These are phyloP conservation scores for Bassia scoparia DNA, from an alignment of 148 eudicot genomes.

Conservation along the genomic window DNA sequence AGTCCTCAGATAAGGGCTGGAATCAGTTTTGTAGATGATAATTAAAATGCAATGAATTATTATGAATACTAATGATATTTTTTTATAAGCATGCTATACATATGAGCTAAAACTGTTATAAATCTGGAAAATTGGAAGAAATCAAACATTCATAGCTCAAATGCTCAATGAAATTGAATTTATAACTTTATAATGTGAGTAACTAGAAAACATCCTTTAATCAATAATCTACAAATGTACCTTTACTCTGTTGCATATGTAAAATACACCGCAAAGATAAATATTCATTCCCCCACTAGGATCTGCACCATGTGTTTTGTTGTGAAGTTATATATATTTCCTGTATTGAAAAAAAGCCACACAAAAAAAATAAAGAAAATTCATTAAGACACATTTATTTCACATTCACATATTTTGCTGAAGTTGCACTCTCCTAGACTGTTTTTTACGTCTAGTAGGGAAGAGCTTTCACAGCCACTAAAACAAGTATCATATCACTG, in stretches of 20 bases:
- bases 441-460: no score
- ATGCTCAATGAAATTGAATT: neutral
- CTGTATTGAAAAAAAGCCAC: neutral
- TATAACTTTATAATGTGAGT: no score
- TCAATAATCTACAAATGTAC: neutral
- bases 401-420: neutral
- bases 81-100: neutral
- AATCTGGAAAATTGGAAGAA: no score
- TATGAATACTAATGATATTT: neutral
- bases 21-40: neutral
- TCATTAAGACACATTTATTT: neutral
- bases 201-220: neutral
- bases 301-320: neutral
- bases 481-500: no score
- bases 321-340: no score
- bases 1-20: constrained; percentile 1
- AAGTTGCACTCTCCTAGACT: neutral
- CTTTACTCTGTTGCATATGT: neutral
- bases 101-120: neutral
- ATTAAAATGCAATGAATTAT: neutral
- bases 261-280: neutral
- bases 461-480: neutral
- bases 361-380: no score
- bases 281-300: neutral
- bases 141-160: neutral